These are phyloP conservation scores for Rusavskia elegans DNA, from an alignment of 495 filamentous ascomycete genomes.

Conservation along the genomic window DNA sequence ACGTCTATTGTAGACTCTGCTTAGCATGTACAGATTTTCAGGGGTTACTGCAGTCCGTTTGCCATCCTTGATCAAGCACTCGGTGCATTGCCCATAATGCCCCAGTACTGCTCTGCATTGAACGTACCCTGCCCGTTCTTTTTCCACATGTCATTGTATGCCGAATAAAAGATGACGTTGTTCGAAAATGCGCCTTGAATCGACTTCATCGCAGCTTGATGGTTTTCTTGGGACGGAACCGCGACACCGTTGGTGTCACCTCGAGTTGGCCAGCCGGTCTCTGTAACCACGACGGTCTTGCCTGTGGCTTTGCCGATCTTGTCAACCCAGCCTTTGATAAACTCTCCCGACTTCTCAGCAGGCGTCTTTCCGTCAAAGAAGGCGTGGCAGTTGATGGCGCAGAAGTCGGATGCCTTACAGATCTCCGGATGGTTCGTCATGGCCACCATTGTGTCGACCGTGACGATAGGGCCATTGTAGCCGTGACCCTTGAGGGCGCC, in stretches of 20 bases:
- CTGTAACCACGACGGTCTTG: conserved; percentile 48
- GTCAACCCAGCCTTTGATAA: conserved; percentile 35
- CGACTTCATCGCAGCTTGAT: conserved; percentile 45
- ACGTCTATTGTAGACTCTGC: not conserved
- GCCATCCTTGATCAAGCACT: not conserved
- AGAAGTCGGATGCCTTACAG: conserved; percentile 60
- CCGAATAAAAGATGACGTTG: conserved; percentile 52
- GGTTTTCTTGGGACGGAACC: conserved; percentile 45
- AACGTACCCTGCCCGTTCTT: conserved; percentile 44
- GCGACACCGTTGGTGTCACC: conserved; percentile 49
- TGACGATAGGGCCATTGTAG: conserved; percentile 59
- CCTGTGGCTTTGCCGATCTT: conserved; percentile 34
- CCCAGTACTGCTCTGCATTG: conserved; percentile 13
- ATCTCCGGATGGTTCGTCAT: conserved; percentile 48
- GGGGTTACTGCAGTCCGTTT: not conserved
- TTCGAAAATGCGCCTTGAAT: conserved; percentile 36
- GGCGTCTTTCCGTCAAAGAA: conserved; percentile 57
- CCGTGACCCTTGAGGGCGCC: conserved; percentile 39
- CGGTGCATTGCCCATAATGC: conserved; percentile 7
- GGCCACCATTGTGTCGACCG: conserved; percentile 62
- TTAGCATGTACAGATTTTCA: not conserved
- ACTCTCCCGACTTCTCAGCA: conserved; percentile 45
- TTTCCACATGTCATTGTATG: conserved; percentile 72
- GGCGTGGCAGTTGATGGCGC: conserved; percentile 66
- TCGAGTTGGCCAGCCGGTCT: conserved; percentile 69